These are phyloP conservation scores for Debaryomycetaceae sp. DNA, from an alignment of 1,139 yeast genomes.

Conservation along the genomic window DNA sequence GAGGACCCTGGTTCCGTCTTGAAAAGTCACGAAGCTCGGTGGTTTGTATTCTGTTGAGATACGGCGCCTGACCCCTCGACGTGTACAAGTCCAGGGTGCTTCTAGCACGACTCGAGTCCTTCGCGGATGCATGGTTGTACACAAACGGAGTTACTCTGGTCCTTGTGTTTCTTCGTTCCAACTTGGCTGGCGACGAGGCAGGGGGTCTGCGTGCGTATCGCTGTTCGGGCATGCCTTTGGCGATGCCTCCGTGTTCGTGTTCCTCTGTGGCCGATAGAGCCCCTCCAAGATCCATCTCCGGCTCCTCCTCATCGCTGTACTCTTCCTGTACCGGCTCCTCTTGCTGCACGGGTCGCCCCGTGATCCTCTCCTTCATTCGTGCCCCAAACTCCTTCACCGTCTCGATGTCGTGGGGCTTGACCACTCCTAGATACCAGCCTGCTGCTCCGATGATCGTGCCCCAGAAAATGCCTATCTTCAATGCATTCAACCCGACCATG, in stretches of 20 bases:
- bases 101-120: constrained; percentile 1
- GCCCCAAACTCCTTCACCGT: constrained; percentile 8
- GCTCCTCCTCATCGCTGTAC: constrained; percentile 5
- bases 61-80: constrained; percentile 9
- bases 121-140: constrained; percentile 9
- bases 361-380: constrained; percentile 8
- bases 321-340: constrained; percentile 1
- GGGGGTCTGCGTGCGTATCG: background rate
- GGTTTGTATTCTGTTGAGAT: constrained; percentile 9
- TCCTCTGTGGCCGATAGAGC: background rate
- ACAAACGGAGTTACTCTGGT: constrained; percentile 23
- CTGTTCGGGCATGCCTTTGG: background rate
- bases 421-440: constrained; percentile 30
- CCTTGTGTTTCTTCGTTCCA: constrained; percentile 16
- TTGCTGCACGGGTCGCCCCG: constrained; percentile 3
- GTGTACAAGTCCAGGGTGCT: constrained; percentile 5
- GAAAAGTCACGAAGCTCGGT: background rate
- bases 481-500: constrained; percentile 14
- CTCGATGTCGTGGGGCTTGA: constrained; percentile 20
- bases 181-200: constrained; percentile 9
- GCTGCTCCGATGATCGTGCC: constrained; percentile 21
- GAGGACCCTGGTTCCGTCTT: background rate
- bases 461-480: constrained; percentile 25
- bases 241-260: background rate
- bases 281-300: constrained; percentile 2